Base-by-base conservation (phyloP, 805 yeast genomes). In the Saccharomycopsis fodiens region DNA sequence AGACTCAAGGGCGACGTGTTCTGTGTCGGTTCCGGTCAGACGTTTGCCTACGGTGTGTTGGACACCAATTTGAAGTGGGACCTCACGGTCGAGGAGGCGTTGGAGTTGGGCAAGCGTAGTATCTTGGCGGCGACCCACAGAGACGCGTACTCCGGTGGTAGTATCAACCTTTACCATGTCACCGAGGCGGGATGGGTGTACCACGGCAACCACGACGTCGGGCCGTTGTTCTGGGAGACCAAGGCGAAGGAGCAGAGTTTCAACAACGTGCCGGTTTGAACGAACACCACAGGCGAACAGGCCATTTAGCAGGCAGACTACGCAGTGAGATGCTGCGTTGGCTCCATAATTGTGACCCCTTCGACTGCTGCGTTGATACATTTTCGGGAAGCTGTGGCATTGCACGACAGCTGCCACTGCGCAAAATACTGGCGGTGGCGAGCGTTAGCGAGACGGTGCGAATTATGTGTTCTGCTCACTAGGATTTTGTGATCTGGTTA, bases 11-110 rank as follows among this genome's bases (percentile, higher is more conserved):
- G 98, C 46, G 96, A 91, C 60, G 57, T 89, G 53, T 93, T 93
- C 67, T 87, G 96, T 71, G 98, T 93, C 27, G 98, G 98, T 39
- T 91, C 97, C 1, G 98, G 98, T 66, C 98, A 93, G 70, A 93
- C 98, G 1, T 93, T 93, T 67, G 98, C 98, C 7, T 93, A 93
- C 60, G 98, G 98, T 73, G 98, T 93, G 19, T 72, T 93, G 54
- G 98, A 93, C 63, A 78, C 95, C 29, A 89, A 85, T 57, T 85
- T 87, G 67, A 76, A 74, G 57, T 88, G 96, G 96, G 97, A 93
- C 59, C 67, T 93, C 52, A 63, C 86, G 1, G 91, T 85, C 3
- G 97, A 93, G 52, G 97, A 93, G 53, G 97, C 97, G 3, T 73
- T 93, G 52, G 85, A 85, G 58, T 73, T 93, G 54, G 98, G 98